These are phyloP conservation scores for Clitopilus passeckerianus DNA, from an alignment of 768 basidiomycete genomes.

Conservation along the genomic window DNA sequence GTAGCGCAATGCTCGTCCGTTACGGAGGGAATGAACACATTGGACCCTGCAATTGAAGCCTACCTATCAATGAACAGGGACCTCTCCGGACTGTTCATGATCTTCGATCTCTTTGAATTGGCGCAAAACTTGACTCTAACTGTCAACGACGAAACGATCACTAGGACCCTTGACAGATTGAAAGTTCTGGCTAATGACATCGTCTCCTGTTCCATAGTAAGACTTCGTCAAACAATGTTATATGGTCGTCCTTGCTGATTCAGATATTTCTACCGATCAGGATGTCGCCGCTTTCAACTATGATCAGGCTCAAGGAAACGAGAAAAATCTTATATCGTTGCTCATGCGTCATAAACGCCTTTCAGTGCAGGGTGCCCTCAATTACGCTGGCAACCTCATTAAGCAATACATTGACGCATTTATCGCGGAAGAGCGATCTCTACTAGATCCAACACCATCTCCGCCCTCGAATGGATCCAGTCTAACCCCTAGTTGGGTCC, in stretches of 20 bases:
- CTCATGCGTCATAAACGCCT: constrained; percentile 38
- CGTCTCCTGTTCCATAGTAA: constrained; percentile 49
- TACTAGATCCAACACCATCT: constrained; percentile 12
- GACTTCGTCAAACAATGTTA: constrained; percentile 6
- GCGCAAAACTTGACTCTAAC: constrained; percentile 40
- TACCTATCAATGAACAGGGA: constrained; percentile 44
- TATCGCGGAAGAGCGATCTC: constrained; percentile 16
- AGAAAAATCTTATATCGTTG: constrained; percentile 44
- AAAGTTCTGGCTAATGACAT: constrained; percentile 41
- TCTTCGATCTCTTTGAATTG: constrained; percentile 49
- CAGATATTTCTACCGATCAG: constrained; percentile 24
- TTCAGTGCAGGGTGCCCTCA: constrained; percentile 46
- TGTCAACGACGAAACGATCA: constrained; percentile 17
- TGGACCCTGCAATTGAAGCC: constrained; percentile 36
- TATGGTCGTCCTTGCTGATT: not conserved
- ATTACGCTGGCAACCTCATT: constrained; percentile 32
- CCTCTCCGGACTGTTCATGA: constrained; percentile 41
- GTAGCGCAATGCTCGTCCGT: constrained; percentile 26
- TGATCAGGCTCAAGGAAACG: constrained; percentile 29
- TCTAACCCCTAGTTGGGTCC: constrained; percentile 12
- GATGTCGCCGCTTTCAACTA: constrained; percentile 56
- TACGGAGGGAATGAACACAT: constrained; percentile 16
- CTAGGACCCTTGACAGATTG: constrained; percentile 24
- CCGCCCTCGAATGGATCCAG: constrained; percentile 10
- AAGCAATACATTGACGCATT: constrained; percentile 33